These are phyloP conservation scores for Leptographium flavum DNA, from an alignment of 2,329 filamentous ascomycete genomes.

Conservation along the genomic window DNA sequence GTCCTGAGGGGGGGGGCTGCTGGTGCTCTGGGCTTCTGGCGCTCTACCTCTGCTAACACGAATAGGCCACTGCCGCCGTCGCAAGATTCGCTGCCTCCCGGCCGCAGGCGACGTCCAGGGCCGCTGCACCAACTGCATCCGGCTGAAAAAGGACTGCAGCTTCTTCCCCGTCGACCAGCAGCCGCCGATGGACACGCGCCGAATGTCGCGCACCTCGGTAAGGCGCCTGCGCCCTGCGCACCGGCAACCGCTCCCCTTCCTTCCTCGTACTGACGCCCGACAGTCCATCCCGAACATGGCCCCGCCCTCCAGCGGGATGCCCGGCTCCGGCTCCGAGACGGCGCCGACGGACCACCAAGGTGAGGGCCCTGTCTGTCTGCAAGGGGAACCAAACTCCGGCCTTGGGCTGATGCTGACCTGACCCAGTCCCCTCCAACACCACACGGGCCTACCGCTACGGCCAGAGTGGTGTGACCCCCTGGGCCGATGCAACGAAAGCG, in stretches of 20 bases:
- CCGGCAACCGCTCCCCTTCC: too few relatives aligned
- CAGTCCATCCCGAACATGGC: slow-evolving; percentile 17
- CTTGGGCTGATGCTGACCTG: background rate
- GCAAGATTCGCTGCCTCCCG: slow-evolving; percentile 85
- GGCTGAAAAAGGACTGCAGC: slow-evolving; percentile 85
- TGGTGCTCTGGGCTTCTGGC: background rate
- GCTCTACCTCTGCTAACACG: too few relatives aligned
- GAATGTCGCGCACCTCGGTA: slow-evolving; percentile 24
- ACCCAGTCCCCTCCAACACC: slow-evolving; percentile 10
- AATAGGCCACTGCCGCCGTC: slow-evolving; percentile 74
- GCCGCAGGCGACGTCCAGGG: slow-evolving; percentile 57
- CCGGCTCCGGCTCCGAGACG: too few relatives aligned
- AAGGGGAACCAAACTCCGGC: slow-evolving; percentile 31
- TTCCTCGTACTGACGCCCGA: too few relatives aligned
- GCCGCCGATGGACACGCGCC: slow-evolving; percentile 34
- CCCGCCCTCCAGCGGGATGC: slow-evolving; percentile 31
- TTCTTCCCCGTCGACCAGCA: slow-evolving; percentile 81
- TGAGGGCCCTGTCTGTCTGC: slow-evolving; percentile 21
- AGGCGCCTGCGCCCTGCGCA: slow-evolving; percentile 14
- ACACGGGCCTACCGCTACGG: slow-evolving; percentile 19
- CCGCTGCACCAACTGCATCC: slow-evolving; percentile 84
- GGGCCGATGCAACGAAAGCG: slow-evolving; percentile 32
- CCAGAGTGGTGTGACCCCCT: slow-evolving; percentile 24
- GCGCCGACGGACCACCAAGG: slow-evolving; percentile 27
- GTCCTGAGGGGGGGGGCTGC: too few relatives aligned